Percentiles rank a stretch among this genome's conserved stretches.
These are phyloP conservation scores for Lentinula edodes DNA, from an alignment of 768 basidiomycete genomes.

Conservation along the genomic window DNA sequence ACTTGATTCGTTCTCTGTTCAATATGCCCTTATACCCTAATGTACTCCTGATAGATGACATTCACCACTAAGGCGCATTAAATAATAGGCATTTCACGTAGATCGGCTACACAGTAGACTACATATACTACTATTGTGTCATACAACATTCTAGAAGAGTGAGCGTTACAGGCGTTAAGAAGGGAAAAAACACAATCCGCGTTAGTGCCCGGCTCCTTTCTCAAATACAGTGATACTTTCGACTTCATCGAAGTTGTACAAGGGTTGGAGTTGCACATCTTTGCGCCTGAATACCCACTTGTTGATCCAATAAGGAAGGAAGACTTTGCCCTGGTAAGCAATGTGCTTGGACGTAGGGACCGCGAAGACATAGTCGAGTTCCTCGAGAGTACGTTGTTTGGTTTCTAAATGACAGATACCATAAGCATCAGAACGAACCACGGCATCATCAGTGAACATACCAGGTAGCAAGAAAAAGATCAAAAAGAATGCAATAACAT, in stretches of 20 bases:
- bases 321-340: conserved; percentile 35
- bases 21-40: too few relatives aligned
- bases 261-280: conserved; percentile 30
- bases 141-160: neutral
- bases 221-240: conserved; percentile 38
- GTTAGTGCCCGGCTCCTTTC: conserved; percentile 32
- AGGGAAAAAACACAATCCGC: neutral
- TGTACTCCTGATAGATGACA: too few relatives aligned
- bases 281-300: conserved; percentile 38
- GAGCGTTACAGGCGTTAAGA: too few relatives aligned
- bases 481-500: conserved; percentile 44
- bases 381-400: conserved; percentile 46
- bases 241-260: conserved; percentile 50
- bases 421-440: neutral
- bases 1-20: too few relatives aligned
- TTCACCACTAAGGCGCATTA: neutral
- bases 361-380: conserved; percentile 47
- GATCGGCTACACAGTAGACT: neutral
- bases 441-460: conserved; percentile 18
- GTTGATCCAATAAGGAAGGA: conserved; percentile 48
- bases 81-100: neutral
- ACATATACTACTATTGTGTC: neutral
- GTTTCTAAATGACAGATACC: conserved; percentile 28
- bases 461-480: conserved; percentile 54
- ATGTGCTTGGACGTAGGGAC: conserved; percentile 42